These are phyloP conservation scores for Leucogyrophana mollusca DNA, from an alignment of 768 basidiomycete species.

Conservation along the genomic window DNA sequence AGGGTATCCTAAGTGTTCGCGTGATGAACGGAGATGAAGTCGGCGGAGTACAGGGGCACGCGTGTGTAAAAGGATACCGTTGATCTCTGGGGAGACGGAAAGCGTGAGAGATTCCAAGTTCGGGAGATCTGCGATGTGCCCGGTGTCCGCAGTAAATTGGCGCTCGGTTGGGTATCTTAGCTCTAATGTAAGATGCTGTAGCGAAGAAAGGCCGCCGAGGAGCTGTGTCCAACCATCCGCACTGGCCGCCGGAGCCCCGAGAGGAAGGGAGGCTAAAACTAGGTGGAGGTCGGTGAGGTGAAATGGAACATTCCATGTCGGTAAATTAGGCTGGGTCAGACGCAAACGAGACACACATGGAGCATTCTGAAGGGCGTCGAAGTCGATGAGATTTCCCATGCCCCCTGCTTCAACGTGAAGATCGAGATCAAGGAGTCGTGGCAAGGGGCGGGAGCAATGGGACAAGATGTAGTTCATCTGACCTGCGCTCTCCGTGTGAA, in stretches of 20 bases:
- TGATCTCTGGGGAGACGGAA: slow-evolving; percentile 28
- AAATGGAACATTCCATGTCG: slow-evolving; percentile 32
- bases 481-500: slow-evolving; percentile 36
- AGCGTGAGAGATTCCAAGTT: slow-evolving; percentile 29
- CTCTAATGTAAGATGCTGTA: slow-evolving; percentile 41
- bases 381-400: slow-evolving; percentile 20
- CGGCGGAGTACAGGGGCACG: slow-evolving; percentile 34
- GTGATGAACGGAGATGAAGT: slow-evolving; percentile 42
- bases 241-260: slow-evolving; percentile 14
- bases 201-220: slow-evolving; percentile 37
- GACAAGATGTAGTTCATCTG: slow-evolving; percentile 40
- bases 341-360: slow-evolving; percentile 33
- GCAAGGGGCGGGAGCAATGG: slow-evolving; percentile 33
- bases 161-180: slow-evolving; percentile 29
- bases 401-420: slow-evolving; percentile 25
- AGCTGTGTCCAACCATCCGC: slow-evolving; percentile 27
- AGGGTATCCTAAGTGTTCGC: slow-evolving; percentile 29
- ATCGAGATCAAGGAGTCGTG: slow-evolving; percentile 35
- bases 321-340: slow-evolving; percentile 35
- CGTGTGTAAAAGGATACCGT: slow-evolving; percentile 24
- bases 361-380: slow-evolving; percentile 30
- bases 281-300: slow-evolving; percentile 35
- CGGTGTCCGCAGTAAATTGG: slow-evolving; percentile 15
- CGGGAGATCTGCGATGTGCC: slow-evolving; percentile 16
- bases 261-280: slow-evolving; percentile 23